A percentile compares a stretch with the other conserved stretches of the same genome.
Evolutionary conservation across 176 grass and related monocot genomes (phyloP).

Genomic region (Tuctoria greenei): DNA sequence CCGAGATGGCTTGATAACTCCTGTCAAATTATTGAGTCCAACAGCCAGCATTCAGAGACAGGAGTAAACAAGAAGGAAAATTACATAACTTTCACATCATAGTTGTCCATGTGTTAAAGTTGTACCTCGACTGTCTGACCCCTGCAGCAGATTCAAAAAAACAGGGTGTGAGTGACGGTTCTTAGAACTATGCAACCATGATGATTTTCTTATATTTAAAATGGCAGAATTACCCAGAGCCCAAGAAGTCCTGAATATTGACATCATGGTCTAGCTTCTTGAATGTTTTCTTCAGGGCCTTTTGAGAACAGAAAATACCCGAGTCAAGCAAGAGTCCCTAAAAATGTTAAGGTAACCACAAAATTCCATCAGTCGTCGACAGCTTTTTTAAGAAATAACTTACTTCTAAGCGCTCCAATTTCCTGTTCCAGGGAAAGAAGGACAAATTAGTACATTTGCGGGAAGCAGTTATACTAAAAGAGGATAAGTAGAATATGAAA

Average conservation of each 20-base stretch:
- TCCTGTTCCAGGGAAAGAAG: slow-evolving; percentile 38
- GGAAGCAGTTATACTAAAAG: not conserved
- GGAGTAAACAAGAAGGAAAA: slow-evolving; percentile 4
- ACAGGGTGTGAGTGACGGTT: slow-evolving; percentile 22
- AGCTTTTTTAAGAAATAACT: slow-evolving; percentile 18
- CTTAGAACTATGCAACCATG: not conserved
- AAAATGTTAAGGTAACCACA: slow-evolving; percentile 2
- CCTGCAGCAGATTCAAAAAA: slow-evolving; percentile 52
- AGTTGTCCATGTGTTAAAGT: not conserved
- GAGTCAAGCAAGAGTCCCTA: slow-evolving; percentile 23
- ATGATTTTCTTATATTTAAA: not conserved
- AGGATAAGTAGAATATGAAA: not conserved
- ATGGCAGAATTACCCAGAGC: slow-evolving; percentile 54
- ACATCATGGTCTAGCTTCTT: slow-evolving; percentile 86
- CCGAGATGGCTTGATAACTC: slow-evolving; percentile 58
- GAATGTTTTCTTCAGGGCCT: slow-evolving; percentile 83
- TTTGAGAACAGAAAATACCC: slow-evolving; percentile 30
- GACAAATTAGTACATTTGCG: not conserved
- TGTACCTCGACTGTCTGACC: slow-evolving; percentile 70
- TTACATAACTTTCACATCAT: slow-evolving; percentile 5
- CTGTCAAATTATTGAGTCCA: slow-evolving; percentile 40
- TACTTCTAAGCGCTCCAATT: slow-evolving; percentile 79
- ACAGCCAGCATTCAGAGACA: not conserved
- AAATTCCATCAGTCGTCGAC: not conserved
- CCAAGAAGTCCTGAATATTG: slow-evolving; percentile 83